Evolutionary conservation across 257 asterid genomes (phyloP).

Genomic region (Cynanchum wilfordii): DNA sequence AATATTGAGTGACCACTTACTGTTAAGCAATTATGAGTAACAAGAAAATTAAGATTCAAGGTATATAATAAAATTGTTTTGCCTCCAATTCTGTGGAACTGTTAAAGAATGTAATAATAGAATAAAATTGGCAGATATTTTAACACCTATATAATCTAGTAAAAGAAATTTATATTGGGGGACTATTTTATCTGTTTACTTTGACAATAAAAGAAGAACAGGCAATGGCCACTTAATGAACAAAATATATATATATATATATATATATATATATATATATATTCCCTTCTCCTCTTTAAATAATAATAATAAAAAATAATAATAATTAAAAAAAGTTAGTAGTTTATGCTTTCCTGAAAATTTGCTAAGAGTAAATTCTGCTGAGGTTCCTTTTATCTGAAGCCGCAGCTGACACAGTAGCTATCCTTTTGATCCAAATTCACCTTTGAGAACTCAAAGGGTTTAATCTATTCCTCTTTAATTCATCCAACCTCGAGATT

Average conservation of each 20-base stretch:
- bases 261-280: too few relatives aligned
- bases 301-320: too few relatives aligned
- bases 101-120: not conserved
- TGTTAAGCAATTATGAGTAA: not conserved
- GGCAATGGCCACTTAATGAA: too few relatives aligned
- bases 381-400: not conserved
- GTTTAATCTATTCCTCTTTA: not conserved
- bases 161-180: too few relatives aligned
- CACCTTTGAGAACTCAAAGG: not conserved
- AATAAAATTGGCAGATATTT: not conserved
- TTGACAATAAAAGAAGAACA: too few relatives aligned
- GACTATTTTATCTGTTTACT: too few relatives aligned
- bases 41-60: not conserved
- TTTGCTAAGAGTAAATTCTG: not conserved
- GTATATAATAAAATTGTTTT: not conserved
- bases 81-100: too few relatives aligned
- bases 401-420: not conserved
- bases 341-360: not conserved
- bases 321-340: not conserved
- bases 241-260: too few relatives aligned
- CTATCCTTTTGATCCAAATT: not conserved
- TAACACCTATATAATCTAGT: too few relatives aligned
- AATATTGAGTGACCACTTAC: too few relatives aligned
- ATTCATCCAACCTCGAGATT: not conserved
- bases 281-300: too few relatives aligned